Evolutionary conservation across 148 eudicot species (phyloP).

Genomic region (Cornus suecica): DNA sequence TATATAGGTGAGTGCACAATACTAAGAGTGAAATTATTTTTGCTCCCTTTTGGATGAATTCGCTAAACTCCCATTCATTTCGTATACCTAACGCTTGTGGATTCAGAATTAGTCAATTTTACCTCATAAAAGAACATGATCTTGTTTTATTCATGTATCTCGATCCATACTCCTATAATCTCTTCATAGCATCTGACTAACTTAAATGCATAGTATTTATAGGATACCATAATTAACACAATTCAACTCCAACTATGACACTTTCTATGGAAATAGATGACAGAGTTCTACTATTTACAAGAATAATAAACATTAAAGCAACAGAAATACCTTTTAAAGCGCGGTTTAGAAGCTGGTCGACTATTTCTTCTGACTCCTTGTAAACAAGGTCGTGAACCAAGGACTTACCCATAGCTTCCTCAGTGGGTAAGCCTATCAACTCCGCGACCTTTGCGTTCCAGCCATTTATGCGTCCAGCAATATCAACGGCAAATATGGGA

Average conservation of each 20-base stretch:
- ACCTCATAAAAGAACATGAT: too few relatives aligned
- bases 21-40: too few relatives aligned
- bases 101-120: too few relatives aligned
- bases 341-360: constrained; percentile 54
- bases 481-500: constrained; percentile 93
- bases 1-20: too few relatives aligned
- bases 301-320: neutral
- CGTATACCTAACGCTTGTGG: too few relatives aligned
- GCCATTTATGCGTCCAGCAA: constrained; percentile 72
- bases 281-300: neutral
- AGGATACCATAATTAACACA: neutral
- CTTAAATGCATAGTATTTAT: neutral
- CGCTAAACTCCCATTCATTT: too few relatives aligned
- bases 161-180: neutral
- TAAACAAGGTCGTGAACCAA: constrained; percentile 71
- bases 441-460: constrained; percentile 95
- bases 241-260: neutral
- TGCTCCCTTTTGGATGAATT: too few relatives aligned
- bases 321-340: constrained; percentile 69
- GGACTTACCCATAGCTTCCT: constrained; percentile 91
- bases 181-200: neutral
- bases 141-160: too few relatives aligned
- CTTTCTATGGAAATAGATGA: neutral
- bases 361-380: constrained; percentile 64
- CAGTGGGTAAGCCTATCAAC: constrained; percentile 73